A percentile compares a stretch with the other conserved stretches of the same genome.
phyloP scores from a whole-genome alignment of 139 green algal species.

The Chlamydomonas sphaeroides region DNA sequence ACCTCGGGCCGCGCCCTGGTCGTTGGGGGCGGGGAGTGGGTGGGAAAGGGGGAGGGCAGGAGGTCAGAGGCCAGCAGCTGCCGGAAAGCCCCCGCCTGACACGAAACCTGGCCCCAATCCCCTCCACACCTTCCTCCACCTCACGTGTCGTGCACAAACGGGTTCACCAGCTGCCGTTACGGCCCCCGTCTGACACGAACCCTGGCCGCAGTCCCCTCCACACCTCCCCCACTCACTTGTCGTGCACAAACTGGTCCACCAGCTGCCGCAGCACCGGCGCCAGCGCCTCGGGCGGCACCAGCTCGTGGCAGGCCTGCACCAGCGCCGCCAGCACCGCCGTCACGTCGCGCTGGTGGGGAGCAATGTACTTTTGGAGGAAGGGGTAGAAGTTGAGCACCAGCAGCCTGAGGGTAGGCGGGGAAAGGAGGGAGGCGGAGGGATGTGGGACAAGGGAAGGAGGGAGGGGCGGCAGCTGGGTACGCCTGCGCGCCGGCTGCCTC shows the following conservation, averaged over 20 bases:
- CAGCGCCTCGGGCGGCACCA: slow-evolving; percentile 93
- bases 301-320: slow-evolving; percentile 86
- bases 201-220: no score
- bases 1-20: slow-evolving; percentile 71
- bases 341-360: slow-evolving; percentile 83
- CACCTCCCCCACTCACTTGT: no score
- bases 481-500: background rate
- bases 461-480: no score
- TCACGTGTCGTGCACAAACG: no score
- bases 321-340: slow-evolving; percentile 78
- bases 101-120: no score
- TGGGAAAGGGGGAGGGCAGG: background rate
- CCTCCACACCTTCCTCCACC: no score
- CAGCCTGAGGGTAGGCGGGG: slow-evolving; percentile 57
- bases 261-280: slow-evolving; percentile 91
- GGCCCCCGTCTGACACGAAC: no score
- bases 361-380: slow-evolving; percentile 90
- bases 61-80: no score
- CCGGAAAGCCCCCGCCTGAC: no score
- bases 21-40: background rate
- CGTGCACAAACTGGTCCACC: slow-evolving; percentile 96
- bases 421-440: no score
- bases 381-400: slow-evolving; percentile 97
- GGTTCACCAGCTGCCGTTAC: no score
- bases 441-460: no score